A percentile compares a stretch with the other conserved stretches of the same genome.
These are phyloP conservation scores for Glonium stellatum DNA, from an alignment of 495 filamentous ascomycete genomes.

Conservation along the genomic window DNA sequence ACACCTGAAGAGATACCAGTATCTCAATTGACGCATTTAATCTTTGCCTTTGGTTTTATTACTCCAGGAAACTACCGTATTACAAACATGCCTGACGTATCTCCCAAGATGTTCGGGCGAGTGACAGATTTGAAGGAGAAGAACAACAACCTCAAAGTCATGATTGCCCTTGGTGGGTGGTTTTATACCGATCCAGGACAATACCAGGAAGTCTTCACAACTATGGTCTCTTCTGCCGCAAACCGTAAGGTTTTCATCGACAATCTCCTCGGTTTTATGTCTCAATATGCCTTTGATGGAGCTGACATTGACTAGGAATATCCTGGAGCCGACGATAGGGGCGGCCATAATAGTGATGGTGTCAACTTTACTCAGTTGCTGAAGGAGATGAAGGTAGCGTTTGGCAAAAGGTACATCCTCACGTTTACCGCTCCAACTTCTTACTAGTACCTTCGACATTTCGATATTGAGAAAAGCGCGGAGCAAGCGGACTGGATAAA, in stretches of 20 bases:
- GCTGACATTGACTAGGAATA: conserved; percentile 24
- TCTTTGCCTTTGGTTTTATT: conserved; percentile 13
- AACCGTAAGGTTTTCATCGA: background rate
- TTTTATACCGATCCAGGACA: background rate
- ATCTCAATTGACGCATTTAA: conserved; percentile 6
- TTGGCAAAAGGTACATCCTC: conserved; percentile 35
- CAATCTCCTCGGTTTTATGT: background rate
- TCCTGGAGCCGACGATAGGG: conserved; percentile 21
- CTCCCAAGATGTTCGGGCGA: background rate
- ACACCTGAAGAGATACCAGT: conserved; percentile 6
- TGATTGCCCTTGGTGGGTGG: background rate
- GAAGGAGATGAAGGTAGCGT: conserved; percentile 7
- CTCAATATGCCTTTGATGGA: background rate
- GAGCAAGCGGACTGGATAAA: conserved; percentile 18
- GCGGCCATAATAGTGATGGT: conserved; percentile 26
- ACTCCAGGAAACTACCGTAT: conserved; percentile 1
- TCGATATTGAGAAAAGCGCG: conserved; percentile 18
- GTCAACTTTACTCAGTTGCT: conserved; percentile 28
- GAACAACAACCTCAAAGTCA: background rate
- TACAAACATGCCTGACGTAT: background rate
- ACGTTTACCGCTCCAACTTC: background rate
- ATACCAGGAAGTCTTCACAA: background rate
- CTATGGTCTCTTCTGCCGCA: background rate
- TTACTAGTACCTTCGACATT: background rate
- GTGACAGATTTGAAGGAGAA: background rate